These are phyloP conservation scores for Prunus mume DNA, from an alignment of 306 rosid genomes.

Conservation along the genomic window DNA sequence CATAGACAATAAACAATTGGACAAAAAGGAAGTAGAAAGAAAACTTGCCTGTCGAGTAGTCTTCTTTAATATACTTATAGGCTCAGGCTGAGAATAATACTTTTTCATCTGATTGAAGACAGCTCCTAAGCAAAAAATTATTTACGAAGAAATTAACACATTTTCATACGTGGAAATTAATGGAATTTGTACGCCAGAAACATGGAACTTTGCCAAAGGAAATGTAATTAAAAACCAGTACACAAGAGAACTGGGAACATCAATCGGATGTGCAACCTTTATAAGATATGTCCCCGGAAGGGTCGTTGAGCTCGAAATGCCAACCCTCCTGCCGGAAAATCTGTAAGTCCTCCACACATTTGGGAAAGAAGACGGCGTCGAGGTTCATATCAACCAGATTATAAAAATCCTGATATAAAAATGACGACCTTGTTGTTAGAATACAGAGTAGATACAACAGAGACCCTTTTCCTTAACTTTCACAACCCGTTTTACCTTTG, in stretches of 20 bases:
- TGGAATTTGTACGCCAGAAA: too few relatives aligned
- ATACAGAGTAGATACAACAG: background rate
- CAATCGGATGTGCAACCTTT: constrained; percentile 49
- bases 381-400: constrained; percentile 92
- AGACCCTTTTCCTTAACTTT: constrained; percentile 12
- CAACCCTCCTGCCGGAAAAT: constrained; percentile 99
- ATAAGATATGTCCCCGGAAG: constrained; percentile 79
- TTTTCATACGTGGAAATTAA: background rate
- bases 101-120: constrained; percentile 99
- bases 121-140: constrained; percentile 53
- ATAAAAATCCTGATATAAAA: constrained; percentile 73
- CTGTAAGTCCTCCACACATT: constrained; percentile 73
- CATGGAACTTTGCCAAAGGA: too few relatives aligned
- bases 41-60: constrained; percentile 82
- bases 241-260: background rate
- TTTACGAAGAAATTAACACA: background rate
- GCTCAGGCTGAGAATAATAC: constrained; percentile 82
- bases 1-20: constrained; percentile 10
- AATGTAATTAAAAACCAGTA: background rate
- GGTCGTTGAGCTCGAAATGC: constrained; percentile 92
- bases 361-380: constrained; percentile 96
- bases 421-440: constrained; percentile 4
- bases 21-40: background rate
- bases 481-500: constrained; percentile 49
- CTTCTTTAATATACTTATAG: constrained; percentile 66